Evolutionary conservation across 164 flowering plant species (phyloP).

Genomic region (Amborella trichopoda): DNA sequence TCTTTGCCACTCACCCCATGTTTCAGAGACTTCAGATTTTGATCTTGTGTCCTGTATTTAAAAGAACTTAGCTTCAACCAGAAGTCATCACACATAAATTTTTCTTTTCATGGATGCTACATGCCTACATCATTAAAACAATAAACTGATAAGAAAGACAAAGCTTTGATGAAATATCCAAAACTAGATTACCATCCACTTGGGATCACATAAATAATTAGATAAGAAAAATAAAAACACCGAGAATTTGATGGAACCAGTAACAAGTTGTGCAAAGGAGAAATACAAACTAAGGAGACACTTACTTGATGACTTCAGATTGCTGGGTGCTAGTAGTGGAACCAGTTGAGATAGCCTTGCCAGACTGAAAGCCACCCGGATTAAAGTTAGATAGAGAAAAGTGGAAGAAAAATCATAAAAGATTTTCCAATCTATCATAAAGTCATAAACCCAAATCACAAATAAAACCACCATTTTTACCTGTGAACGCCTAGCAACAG

Average conservation of each 20-base stretch:
- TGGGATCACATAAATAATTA: background rate
- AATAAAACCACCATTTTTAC: slow-evolving; percentile 14
- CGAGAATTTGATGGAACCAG: background rate
- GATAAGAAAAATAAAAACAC: background rate
- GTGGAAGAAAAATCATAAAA: background rate
- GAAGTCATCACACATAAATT: background rate
- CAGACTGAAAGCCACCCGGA: background rate
- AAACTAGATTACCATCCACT: too few species aligned
- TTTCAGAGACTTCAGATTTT: slow-evolving; percentile 15
- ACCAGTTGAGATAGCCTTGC: background rate
- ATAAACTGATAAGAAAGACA: background rate
- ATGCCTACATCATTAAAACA: background rate
- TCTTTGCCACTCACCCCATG: slow-evolving; percentile 18
- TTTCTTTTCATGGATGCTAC: background rate
- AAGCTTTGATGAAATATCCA: slow-evolving; percentile 27
- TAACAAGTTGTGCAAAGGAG: background rate
- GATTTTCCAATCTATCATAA: too few species aligned
- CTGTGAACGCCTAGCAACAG: slow-evolving; percentile 17
- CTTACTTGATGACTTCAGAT: background rate
- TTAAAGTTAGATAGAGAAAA: background rate
- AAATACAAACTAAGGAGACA: background rate
- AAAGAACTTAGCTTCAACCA: background rate
- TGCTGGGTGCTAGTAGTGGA: background rate
- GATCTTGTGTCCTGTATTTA: slow-evolving; percentile 24
- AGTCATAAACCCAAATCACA: too few species aligned